A percentile compares a stretch with the other conserved stretches of the same genome.
Conservation (phyloP, 306 rosid species). For the Gastrolobium villosum region DNA sequence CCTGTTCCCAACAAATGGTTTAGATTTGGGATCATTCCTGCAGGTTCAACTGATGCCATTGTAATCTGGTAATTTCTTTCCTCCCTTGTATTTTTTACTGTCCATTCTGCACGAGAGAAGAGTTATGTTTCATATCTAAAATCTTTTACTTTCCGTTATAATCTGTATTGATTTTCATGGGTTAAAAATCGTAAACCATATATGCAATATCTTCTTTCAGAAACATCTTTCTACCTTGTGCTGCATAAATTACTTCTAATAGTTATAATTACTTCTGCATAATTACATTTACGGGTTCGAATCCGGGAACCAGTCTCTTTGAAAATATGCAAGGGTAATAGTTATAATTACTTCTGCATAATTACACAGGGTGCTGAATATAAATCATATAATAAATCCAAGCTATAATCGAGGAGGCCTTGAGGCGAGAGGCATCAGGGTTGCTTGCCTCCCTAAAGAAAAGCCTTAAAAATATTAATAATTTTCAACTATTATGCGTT, state of each 20-base stretch:
- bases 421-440: no score
- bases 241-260: background rate
- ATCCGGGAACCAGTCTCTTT: no score
- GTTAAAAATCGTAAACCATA: background rate
- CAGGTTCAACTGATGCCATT: slow-evolving; percentile 97
- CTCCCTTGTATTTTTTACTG: slow-evolving; percentile 33
- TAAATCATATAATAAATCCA: background rate
- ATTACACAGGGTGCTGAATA: background rate
- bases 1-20: slow-evolving; percentile 66
- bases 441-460: no score
- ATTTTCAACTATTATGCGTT: no score
- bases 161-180: slow-evolving; percentile 28
- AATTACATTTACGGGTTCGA: no score
- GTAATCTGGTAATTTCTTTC: slow-evolving; percentile 80
- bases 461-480: no score
- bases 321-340: background rate
- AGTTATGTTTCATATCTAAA: slow-evolving; percentile 26
- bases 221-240: background rate
- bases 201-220: background rate
- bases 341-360: background rate
- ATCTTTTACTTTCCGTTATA: background rate
- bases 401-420: background rate
- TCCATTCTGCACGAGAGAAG: slow-evolving; percentile 9
- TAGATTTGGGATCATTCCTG: slow-evolving; percentile 94
- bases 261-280: background rate